phyloP scores from a whole-genome alignment of 768 basidiomycete genomes.

The Paxillus ammoniavirescens region DNA sequence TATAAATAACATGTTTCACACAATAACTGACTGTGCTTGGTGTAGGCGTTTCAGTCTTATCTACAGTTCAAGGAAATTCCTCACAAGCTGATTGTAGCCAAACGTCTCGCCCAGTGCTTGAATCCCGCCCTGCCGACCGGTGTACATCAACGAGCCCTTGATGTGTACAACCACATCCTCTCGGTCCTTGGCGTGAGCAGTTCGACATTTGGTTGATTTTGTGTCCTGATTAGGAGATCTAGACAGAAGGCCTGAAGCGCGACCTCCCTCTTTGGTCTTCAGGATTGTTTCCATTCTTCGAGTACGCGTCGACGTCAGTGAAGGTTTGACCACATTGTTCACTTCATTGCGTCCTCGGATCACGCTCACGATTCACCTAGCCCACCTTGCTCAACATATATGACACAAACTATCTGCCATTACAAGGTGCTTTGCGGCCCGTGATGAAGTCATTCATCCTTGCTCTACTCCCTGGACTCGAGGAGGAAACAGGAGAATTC shows the following conservation, averaged over 20 bases:
- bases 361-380: constrained; percentile 34
- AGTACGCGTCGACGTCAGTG: constrained; percentile 98
- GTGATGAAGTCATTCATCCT: constrained; percentile 94
- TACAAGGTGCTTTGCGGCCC: constrained; percentile 78
- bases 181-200: constrained; percentile 81
- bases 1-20: background rate
- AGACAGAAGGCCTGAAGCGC: constrained; percentile 84
- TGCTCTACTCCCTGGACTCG: constrained; percentile 89
- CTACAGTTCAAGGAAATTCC: constrained; percentile 97
- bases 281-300: constrained; percentile 97
- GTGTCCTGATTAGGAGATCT: constrained; percentile 9
- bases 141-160: constrained; percentile 93
- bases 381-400: constrained; percentile 90
- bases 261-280: constrained; percentile 94
- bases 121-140: constrained; percentile 98
- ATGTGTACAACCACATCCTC: constrained; percentile 92
- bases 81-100: constrained; percentile 89
- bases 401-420: constrained; percentile 86
- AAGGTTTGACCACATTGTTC: constrained; percentile 52
- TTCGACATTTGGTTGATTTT: background rate
- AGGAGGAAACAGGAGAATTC: constrained; percentile 97
- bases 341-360: background rate
- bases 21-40: background rate
- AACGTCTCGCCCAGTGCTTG: constrained; percentile 92
- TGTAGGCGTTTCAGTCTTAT: constrained; percentile 87